phyloP scores from a whole-genome alignment of 1,284 basidiomycete genomes.

The Malassezia slooffiae region DNA sequence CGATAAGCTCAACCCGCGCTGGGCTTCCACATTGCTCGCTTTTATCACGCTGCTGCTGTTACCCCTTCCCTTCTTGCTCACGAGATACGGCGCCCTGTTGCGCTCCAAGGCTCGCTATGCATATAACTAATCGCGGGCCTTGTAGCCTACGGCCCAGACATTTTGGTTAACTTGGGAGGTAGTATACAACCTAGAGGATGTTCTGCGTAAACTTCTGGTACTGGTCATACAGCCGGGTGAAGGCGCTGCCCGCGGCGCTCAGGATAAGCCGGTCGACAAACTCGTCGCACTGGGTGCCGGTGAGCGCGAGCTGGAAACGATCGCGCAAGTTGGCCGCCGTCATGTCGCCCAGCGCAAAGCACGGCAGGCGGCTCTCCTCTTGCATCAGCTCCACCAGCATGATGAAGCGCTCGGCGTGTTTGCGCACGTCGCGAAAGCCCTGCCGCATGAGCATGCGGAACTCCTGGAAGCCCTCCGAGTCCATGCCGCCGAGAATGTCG shows the following conservation, averaged over 20 bases:
- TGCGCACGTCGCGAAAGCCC: conserved; percentile 84
- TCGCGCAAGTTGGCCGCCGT: conserved; percentile 75
- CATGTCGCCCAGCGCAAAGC: conserved; percentile 81
- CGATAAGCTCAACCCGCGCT: conserved; percentile 57
- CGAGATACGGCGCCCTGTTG: conserved; percentile 48
- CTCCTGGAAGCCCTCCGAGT: conserved; percentile 65
- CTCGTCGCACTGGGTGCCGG: conserved; percentile 73
- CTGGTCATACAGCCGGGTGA: conserved; percentile 43
- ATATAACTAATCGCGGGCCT: background rate
- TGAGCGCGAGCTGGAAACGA: conserved; percentile 81
- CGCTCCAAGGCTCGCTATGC: background rate
- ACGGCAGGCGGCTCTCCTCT: conserved; percentile 78
- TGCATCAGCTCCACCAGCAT: conserved; percentile 91
- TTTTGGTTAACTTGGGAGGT: background rate
- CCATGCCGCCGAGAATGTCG: conserved; percentile 82
- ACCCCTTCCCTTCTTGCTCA: conserved; percentile 56
- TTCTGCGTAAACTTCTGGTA: conserved; percentile 40
- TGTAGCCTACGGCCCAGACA: background rate
- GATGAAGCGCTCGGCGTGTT: conserved; percentile 92
- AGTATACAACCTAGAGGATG: no score
- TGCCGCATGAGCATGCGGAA: conserved; percentile 80
- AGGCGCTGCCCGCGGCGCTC: conserved; percentile 36
- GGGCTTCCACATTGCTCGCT: conserved; percentile 64
- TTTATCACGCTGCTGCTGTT: conserved; percentile 59
- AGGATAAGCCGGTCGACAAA: conserved; percentile 54